Evolutionary conservation across 108 stramenopile genomes (phyloP), one percentile per base, ranked within the genome.

Genomic region (Pseudonitzschia delicatissima): DNA sequence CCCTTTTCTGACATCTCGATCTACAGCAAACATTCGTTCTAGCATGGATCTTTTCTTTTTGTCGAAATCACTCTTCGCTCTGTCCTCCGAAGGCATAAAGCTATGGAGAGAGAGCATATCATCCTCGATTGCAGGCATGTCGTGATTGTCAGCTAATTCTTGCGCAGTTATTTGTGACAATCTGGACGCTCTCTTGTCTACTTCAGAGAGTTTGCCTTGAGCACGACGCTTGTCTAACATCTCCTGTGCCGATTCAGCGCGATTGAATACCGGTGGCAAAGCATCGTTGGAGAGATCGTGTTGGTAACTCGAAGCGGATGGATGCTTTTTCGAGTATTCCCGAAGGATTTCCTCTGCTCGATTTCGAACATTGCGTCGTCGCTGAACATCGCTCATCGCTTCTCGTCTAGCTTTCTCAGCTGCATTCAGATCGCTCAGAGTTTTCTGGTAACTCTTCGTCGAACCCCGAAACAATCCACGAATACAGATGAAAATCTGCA

Each of bases 21-120:
- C 93, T 8, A 90, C 86, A 23, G 90, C 85, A 77, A 94, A 94
- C 9, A 87, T 44, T 7, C 85, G 71, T 36, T 94, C 93, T 49
- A 91, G 52, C 13, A 88, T 35, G 17, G 79, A 87, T 66, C 92
- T 72, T 52, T 82, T 83, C 29, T 62, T 77, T 59, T 69, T 76
- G 68, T 93, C 88, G 61, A 90, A 93, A 49, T 90, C 78, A 23
- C 72, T 68, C 13, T 26, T 65, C 5, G 4, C 18, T 15, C 39
- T 34, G 9, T 76, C 61, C 1, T 65, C 50, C 55, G 73, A 52
- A 1, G 87, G 85, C 29, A 78, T 45, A 55, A 85, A 90, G 67
- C 92, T 93, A 25, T 74, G 52, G 67, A 93, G 45, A 15, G 91
- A 93, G 0, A 93, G 68, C 12, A 79, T 71, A 48, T 93, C 91